These are phyloP conservation scores for Sporobolomyces phaffii DNA, from an alignment of 768 basidiomycete genomes.

Conservation along the genomic window DNA sequence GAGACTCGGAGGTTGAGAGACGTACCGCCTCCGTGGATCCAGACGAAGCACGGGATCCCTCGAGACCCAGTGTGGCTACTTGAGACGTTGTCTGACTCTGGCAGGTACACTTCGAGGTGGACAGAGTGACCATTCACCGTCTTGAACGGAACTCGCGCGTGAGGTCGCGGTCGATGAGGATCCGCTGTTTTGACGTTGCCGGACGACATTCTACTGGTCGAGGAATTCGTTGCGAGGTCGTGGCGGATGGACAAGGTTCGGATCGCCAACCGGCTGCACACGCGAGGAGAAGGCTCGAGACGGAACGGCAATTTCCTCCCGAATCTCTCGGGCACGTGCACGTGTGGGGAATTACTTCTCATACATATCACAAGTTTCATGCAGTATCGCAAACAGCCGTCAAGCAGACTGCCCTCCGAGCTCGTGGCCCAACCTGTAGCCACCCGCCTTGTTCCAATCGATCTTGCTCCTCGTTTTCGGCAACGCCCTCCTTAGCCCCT, in stretches of 20 bases:
- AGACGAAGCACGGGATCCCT: conserved; percentile 12
- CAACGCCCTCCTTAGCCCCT: conserved; percentile 77
- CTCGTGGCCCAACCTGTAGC: conserved; percentile 10
- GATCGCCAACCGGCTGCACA: no score
- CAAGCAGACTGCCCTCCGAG: no score
- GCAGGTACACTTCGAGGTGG: conserved; percentile 34
- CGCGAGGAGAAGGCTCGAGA: no score
- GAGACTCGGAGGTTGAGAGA: no score
- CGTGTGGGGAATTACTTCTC: background rate
- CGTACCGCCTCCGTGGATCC: conserved; percentile 33
- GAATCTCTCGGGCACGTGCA: background rate
- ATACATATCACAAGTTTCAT: no score
- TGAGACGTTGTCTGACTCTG: background rate
- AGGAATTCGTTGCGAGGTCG: no score
- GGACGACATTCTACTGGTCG: no score
- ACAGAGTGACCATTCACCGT: conserved; percentile 4
- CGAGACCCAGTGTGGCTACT: background rate
- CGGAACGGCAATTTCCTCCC: background rate
- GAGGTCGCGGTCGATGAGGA: background rate
- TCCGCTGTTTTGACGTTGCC: background rate
- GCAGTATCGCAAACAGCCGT: no score
- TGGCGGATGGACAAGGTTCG: no score
- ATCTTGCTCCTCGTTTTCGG: conserved; percentile 89
- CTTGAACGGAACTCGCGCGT: conserved; percentile 17
- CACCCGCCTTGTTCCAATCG: conserved; percentile 83